Evolutionary conservation across 345 rosid species (phyloP), one percentile per base, ranked within the genome.

Genomic region (Pistacia integerrima): DNA sequence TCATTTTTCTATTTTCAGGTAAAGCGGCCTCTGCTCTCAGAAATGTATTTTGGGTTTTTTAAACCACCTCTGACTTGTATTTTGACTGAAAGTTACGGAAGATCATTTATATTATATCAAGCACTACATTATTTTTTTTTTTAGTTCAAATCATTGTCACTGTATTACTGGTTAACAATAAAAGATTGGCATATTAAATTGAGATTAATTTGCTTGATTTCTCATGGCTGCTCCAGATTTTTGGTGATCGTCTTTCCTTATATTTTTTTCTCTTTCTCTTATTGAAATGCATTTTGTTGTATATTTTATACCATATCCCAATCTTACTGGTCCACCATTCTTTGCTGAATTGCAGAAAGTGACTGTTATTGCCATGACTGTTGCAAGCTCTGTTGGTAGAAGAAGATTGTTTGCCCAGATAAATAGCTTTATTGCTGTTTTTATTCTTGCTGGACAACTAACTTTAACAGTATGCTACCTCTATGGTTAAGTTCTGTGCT

Each of bases 1-100:
- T 94, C 98, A 61, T 94, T 94, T 88, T 91, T 94, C 88, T 93
- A 94, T 82, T 94, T 94, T 86, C 98, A 94, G 88, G 97, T 94
- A 86, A 78, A 81, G 70, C 25, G 25, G 30, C 30, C 20, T 52
- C 56, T 68, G 35, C 38, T 8, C 49, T 9, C 54, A 41, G 57
- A 54, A 4, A 59, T 35, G 7, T 72, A 49, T 78, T 64, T 79
- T 49, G 12, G 72, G 38, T 69, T 75, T 64, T 22, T n/a, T 14
- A 38, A 16, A 55, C 17, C n/a, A 9, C 51, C 36, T 56, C 57
- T 62, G 25, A 51, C n/a, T 22, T 35, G 13, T 51, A 75, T 61
- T 51, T 63, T 63, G 4, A 63, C 10, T 63, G 20, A 16, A 63
- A 63, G 16, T 35, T 16, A 35, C 46, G 48, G 8, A 35, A 8